phyloP scores from a whole-genome alignment of 2,329 filamentous ascomycete genomes.

The Parascedosporium putredinis region DNA sequence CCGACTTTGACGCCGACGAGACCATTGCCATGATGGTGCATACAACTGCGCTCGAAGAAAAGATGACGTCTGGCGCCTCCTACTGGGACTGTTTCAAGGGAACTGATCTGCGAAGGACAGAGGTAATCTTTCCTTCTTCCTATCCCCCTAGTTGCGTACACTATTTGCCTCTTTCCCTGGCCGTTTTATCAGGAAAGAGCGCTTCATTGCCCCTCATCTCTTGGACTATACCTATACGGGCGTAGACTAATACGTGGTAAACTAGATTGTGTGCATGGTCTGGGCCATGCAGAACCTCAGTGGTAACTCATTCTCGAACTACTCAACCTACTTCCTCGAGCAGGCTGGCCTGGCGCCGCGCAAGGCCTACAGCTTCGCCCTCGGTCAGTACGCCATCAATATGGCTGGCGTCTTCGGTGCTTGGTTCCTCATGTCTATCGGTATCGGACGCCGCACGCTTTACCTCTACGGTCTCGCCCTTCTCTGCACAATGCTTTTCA shows the following conservation, averaged over 20 bases:
- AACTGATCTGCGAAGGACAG: slow-evolving; percentile 66
- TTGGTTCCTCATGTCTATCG: slow-evolving; percentile 30
- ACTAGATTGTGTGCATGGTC: slow-evolving; percentile 49
- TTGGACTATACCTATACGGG: no score
- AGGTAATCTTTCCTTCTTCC: slow-evolving; percentile 14
- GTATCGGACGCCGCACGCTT: slow-evolving; percentile 32
- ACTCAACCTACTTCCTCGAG: slow-evolving; percentile 23
- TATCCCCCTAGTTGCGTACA: no score
- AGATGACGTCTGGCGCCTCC: slow-evolving; percentile 58
- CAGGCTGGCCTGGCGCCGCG: slow-evolving; percentile 22
- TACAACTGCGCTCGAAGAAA: slow-evolving; percentile 70
- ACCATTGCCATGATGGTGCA: slow-evolving; percentile 82
- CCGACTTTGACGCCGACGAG: slow-evolving; percentile 70
- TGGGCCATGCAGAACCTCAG: slow-evolving; percentile 56
- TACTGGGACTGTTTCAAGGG: slow-evolving; percentile 82
- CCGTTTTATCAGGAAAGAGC: neutral
- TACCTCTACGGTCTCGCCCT: slow-evolving; percentile 33
- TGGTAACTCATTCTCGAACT: slow-evolving; percentile 44
- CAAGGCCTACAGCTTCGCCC: slow-evolving; percentile 23
- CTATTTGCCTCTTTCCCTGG: neutral
- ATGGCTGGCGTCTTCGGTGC: slow-evolving; percentile 32
- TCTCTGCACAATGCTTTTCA: slow-evolving; percentile 35
- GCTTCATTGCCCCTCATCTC: no score
- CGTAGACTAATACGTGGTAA: no score
- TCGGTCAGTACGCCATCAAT: slow-evolving; percentile 29